Evolutionary conservation across 768 basidiomycete species (phyloP), one percentile per base, ranked within the genome.

Genomic region (Mycena venus): DNA sequence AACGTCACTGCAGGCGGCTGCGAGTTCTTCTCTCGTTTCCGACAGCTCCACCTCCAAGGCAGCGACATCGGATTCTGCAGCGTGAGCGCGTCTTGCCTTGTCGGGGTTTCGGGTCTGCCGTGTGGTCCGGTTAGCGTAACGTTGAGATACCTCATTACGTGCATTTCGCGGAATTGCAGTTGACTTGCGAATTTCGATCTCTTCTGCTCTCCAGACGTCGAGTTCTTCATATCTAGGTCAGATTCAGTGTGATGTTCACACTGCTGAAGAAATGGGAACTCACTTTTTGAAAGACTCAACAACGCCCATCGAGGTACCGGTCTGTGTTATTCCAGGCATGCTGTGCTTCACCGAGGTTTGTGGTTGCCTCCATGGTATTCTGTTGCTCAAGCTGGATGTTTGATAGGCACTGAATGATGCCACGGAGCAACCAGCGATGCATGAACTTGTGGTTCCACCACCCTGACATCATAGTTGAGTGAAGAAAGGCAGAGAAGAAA

Each of bases 371-470:
- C 62, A 71, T 72, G 27, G 53, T 34, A 32, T 72, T 55, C 70
- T 63, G 65, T 40, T 40, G 34, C n/a, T 72, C 56, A 40, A 53
- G 34, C 21, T 59, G 59, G 47, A 70, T 62, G 59, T 25, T 27
- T 23, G 68, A 70, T 34, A 70, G 17, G 36, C 68, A 70, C 21
- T 51, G 58, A 31, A 70, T 62, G 34, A 62, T 62, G 23, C 42
- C 68, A 5, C 6, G 59, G 9, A 70, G 68, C 27, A 70, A 31
- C 68, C 68, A 70, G 44, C 38, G 38, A 40, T 70, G 68, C 58
- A 61, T 60, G 21, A 70, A 3, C 59, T 70, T 70, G 56, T 70
- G 59, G 6, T 70, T 31, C 68, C 68, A 70, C 68, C 68, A 70
- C 29, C 56, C 68, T 70, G 27, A 40, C 23, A 38, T 40, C 19